Conservation (phyloP, 2,329 filamentous ascomycete genomes). For the Exophiala oligosperma region DNA sequence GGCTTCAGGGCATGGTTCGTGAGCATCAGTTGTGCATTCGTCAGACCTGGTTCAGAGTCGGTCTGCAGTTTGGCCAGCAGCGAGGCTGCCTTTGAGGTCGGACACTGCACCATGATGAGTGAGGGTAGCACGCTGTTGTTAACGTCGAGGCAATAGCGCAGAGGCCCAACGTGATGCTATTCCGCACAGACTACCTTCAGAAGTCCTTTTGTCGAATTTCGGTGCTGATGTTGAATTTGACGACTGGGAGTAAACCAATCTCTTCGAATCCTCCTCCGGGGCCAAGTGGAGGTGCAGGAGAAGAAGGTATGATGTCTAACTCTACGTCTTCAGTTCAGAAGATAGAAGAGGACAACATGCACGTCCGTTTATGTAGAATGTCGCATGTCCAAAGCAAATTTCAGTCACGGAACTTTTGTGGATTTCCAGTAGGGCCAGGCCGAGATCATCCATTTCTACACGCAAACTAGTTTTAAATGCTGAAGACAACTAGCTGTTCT, state of each 20-base stretch:
- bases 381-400: background rate
- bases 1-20: slow-evolving; percentile 45
- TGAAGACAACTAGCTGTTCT: background rate
- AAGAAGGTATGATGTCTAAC: slow-evolving; percentile 6
- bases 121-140: background rate
- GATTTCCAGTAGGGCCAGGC: background rate
- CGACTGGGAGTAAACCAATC: background rate
- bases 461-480: background rate
- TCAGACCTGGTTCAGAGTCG: slow-evolving; percentile 73
- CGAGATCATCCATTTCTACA: background rate
- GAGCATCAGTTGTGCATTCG: slow-evolving; percentile 49
- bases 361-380: background rate
- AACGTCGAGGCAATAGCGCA: slow-evolving; percentile 1
- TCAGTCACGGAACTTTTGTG: background rate
- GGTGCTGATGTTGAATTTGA: background rate
- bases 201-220: background rate
- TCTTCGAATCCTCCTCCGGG: background rate
- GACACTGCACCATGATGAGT: slow-evolving; percentile 3
- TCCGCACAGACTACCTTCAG: background rate
- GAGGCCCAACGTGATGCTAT: slow-evolving; percentile 2
- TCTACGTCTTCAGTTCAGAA: background rate
- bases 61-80: slow-evolving; percentile 64
- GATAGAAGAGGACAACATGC: background rate
- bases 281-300: background rate
- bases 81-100: slow-evolving; percentile 5